Evolutionary conservation across 768 basidiomycete genomes (phyloP).

Genomic region (Hericium coralloides): DNA sequence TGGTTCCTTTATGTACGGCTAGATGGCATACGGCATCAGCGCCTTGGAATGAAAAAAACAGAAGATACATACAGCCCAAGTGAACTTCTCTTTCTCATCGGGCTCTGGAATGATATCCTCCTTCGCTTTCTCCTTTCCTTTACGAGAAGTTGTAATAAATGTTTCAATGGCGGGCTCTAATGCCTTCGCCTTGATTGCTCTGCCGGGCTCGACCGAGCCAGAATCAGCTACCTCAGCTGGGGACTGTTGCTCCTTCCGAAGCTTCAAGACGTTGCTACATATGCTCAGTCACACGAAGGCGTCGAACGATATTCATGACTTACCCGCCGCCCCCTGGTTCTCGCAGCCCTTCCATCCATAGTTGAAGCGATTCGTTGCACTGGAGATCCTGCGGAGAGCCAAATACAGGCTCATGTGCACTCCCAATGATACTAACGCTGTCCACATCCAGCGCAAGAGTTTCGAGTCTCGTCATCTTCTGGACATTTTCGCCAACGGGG

Average conservation of each 20-base stretch:
- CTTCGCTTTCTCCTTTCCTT: background rate
- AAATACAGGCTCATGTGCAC: slow-evolving; percentile 36
- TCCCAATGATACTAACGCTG: slow-evolving; percentile 33
- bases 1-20: no score
- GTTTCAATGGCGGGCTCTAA: background rate
- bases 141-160: background rate
- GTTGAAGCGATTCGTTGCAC: slow-evolving; percentile 25
- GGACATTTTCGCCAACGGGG: slow-evolving; percentile 29
- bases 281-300: background rate
- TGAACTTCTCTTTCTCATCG: background rate
- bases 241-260: background rate
- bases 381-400: slow-evolving; percentile 44
- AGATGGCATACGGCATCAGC: no score
- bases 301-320: slow-evolving; percentile 18
- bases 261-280: slow-evolving; percentile 36
- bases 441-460: slow-evolving; percentile 49
- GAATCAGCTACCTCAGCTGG: background rate
- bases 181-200: background rate
- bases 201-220: background rate
- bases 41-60: background rate
- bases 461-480: slow-evolving; percentile 30
- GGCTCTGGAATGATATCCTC: background rate
- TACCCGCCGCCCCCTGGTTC: slow-evolving; percentile 54
- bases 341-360: slow-evolving; percentile 51
- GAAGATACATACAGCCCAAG: background rate